phyloP scores from a whole-genome alignment of 2,329 filamentous ascomycete genomes.

The Pseudocercospora eumusae region DNA sequence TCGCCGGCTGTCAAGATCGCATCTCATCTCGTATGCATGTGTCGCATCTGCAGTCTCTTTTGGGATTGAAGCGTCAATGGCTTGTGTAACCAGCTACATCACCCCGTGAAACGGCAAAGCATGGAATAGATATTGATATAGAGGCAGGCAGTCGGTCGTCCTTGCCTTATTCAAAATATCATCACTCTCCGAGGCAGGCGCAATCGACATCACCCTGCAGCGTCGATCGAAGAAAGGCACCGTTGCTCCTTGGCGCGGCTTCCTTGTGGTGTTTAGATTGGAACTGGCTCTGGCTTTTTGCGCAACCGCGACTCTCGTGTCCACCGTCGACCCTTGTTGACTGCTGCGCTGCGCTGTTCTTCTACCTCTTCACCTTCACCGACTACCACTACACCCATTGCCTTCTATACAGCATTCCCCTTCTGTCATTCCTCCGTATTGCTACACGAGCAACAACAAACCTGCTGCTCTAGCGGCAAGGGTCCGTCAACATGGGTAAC shows the following conservation, averaged over 20 bases:
- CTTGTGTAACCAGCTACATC: not conserved
- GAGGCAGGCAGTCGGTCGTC: slow-evolving; percentile 1
- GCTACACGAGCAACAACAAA: not conserved
- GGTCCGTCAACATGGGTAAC: slow-evolving; percentile 12
- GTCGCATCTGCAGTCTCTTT: slow-evolving; percentile 6
- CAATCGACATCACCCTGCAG: slow-evolving; percentile 2
- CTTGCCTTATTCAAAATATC: too few relatives aligned
- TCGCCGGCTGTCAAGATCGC: not conserved
- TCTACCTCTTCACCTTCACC: not conserved
- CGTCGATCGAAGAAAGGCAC: slow-evolving; percentile 4
- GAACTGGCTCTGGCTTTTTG: slow-evolving; percentile 1
- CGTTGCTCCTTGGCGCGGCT: not conserved
- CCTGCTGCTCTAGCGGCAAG: not conserved
- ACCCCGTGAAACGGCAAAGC: slow-evolving; percentile 8
- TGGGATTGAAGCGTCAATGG: slow-evolving; percentile 2
- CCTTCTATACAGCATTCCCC: not conserved
- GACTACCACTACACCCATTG: not conserved
- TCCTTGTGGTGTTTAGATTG: not conserved
- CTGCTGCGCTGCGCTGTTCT: slow-evolving; percentile 1
- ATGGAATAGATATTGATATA: slow-evolving; percentile 3
- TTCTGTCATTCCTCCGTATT: too few relatives aligned
- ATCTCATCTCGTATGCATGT: not conserved
- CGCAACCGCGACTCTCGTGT: slow-evolving; percentile 6
- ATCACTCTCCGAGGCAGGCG: too few relatives aligned
- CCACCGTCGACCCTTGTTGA: too few relatives aligned